Base-by-base conservation (phyloP, 176 grass and related monocot genomes). In the Avena insularis region DNA sequence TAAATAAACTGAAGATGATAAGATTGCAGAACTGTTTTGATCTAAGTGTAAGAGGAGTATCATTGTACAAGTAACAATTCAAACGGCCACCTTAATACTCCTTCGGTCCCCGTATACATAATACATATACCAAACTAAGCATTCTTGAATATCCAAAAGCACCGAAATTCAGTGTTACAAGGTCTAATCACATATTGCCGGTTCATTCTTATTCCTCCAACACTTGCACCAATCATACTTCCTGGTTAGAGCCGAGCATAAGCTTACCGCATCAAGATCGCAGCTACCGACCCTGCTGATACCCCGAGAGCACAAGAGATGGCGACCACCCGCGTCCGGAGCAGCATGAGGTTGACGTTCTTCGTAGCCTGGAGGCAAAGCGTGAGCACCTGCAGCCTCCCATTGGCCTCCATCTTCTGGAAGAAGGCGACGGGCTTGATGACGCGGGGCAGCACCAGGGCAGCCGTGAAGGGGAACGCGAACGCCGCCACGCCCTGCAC, bases 361-460 rank as follows among this genome's bases (percentile, higher is more conserved):
- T 99, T 99, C 17, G 88, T 20, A 46, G 87, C 83, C 89, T 99
- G 97, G 80, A 99, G 89, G 77, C 92, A 91, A 29, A 91, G 86
- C 12, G 97, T 96, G 47, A 99, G 83, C 68, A 99, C 93, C 87
- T 99, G 92, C 49, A 99, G 86, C 83, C 97, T 82, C 43, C 89
- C 94, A 23, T 90, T 88, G 73, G 92, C 94, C 89, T 99, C 97
- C 92, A 96, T 96, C 91, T 94, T 99, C 70, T 93, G 88, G 82
- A 96, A 99, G 92, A 99, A 99, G 46, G 80, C 67, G 78, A 99
- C 96, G 61, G 94, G 89, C 83, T 99, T 99, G 64, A 99, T 83
- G 49, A 89, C 69, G 70, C 81, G 92, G 53, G 92, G 94, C 87
- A 99, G 88, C 40, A 99, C 80, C 59, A 99, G 90, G 10, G 97